These are phyloP conservation scores for Arabidopsis suecica DNA, from an alignment of 345 rosid genomes.

Conservation along the genomic window DNA sequence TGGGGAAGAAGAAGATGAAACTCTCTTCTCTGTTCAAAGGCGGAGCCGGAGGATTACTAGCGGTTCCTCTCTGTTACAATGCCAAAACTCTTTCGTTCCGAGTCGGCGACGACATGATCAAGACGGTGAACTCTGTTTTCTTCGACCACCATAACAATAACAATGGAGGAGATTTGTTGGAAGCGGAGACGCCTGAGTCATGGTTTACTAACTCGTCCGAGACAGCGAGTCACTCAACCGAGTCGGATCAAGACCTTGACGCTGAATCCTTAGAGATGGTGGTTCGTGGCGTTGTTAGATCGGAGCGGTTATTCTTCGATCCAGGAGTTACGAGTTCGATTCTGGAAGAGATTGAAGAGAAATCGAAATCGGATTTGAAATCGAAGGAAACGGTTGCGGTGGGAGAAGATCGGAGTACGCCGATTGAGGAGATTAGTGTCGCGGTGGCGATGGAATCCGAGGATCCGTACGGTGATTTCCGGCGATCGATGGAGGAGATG, in stretches of 20 bases:
- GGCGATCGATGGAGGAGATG: slow-evolving; percentile 96
- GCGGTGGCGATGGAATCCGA: slow-evolving; percentile 80
- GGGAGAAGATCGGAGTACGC: slow-evolving; percentile 37
- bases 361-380: slow-evolving; percentile 34
- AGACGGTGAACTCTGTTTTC: slow-evolving; percentile 74
- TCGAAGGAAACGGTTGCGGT: neutral
- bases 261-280: slow-evolving; percentile 61
- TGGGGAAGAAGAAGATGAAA: slow-evolving; percentile 53
- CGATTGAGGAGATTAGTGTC: slow-evolving; percentile 54
- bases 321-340: slow-evolving; percentile 75
- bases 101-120: slow-evolving; percentile 61
- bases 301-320: slow-evolving; percentile 82
- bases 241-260: slow-evolving; percentile 44
- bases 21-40: slow-evolving; percentile 56
- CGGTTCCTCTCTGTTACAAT: slow-evolving; percentile 75
- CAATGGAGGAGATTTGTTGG: neutral
- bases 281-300: slow-evolving; percentile 62
- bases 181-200: slow-evolving; percentile 40
- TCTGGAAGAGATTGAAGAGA: slow-evolving; percentile 39
- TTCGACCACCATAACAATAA: slow-evolving; percentile 45
- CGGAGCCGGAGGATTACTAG: slow-evolving; percentile 42
- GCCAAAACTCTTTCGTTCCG: slow-evolving; percentile 80
- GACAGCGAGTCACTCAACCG: slow-evolving; percentile 45
- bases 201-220: slow-evolving; percentile 51
- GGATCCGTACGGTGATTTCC: slow-evolving; percentile 79